Percentiles rank a stretch among this genome's conserved stretches.
Evolutionary conservation across 371 early-diverging fungal species (phyloP).

Genomic region (Mortierella sp.): DNA sequence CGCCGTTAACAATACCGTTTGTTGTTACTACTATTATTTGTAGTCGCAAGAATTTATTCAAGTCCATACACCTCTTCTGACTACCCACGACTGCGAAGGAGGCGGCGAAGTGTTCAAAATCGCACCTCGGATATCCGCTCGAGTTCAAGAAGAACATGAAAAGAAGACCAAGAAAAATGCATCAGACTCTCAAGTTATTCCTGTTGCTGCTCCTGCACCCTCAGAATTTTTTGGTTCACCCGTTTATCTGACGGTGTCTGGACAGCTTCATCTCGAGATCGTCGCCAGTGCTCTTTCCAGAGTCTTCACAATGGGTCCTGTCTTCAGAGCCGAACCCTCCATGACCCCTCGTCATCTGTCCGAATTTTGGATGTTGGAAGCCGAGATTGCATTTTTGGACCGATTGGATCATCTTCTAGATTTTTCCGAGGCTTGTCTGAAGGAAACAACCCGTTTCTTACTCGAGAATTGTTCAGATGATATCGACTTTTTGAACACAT

Average conservation of each 20-base stretch:
- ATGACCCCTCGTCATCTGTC: slow-evolving; percentile 88
- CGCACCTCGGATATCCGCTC: slow-evolving; percentile 45
- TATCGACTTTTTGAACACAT: slow-evolving; percentile 64
- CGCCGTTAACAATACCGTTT: no score
- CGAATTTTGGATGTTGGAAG: slow-evolving; percentile 97
- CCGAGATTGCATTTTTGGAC: slow-evolving; percentile 84
- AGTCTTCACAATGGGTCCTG: slow-evolving; percentile 90
- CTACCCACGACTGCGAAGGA: slow-evolving; percentile 93
- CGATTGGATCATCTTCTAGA: slow-evolving; percentile 64
- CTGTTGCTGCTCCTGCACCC: slow-evolving; percentile 46
- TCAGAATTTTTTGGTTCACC: slow-evolving; percentile 81
- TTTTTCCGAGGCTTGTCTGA: slow-evolving; percentile 68
- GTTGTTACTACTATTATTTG: not conserved
- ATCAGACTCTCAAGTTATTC: no score
- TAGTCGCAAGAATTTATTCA: slow-evolving; percentile 79
- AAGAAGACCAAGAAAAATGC: no score
- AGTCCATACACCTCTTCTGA: slow-evolving; percentile 88
- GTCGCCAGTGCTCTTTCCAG: slow-evolving; percentile 78
- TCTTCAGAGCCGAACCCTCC: slow-evolving; percentile 91
- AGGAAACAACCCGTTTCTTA: slow-evolving; percentile 62
- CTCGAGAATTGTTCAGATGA: slow-evolving; percentile 65
- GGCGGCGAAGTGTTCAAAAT: slow-evolving; percentile 91
- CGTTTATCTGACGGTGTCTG: slow-evolving; percentile 88
- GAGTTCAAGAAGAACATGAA: slow-evolving; percentile 20
- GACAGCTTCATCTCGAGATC: slow-evolving; percentile 91